Percentiles rank a stretch among this genome's conserved stretches.
These are phyloP conservation scores for Heracleum sosnowskyi DNA, from an alignment of 129 eudicot genomes.

Conservation along the genomic window DNA sequence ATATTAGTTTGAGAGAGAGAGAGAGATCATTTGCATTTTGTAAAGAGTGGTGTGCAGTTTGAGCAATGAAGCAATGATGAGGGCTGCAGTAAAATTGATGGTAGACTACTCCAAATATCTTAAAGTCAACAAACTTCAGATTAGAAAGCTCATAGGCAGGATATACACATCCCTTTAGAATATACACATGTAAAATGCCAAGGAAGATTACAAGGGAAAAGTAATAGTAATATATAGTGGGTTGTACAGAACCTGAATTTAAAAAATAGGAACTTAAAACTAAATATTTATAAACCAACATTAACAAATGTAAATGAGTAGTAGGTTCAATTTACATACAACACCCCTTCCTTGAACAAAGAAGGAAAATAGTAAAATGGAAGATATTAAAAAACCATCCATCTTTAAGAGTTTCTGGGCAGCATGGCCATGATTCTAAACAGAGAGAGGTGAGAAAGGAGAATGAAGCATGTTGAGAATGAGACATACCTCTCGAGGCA, in stretches of 20 bases:
- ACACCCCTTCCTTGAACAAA: not conserved
- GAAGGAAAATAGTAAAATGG: not conserved
- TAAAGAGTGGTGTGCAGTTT: conserved; percentile 23
- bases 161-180: conserved; percentile 13
- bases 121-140: conserved; percentile 25
- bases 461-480: not conserved
- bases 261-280: not conserved
- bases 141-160: conserved; percentile 18
- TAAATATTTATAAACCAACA: conserved; percentile 11
- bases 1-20: not conserved
- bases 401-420: conserved; percentile 27
- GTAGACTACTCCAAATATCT: conserved; percentile 19
- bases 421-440: conserved; percentile 6
- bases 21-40: conserved; percentile 14
- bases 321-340: conserved; percentile 27
- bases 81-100: conserved; percentile 46
- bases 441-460: not conserved
- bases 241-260: conserved; percentile 19
- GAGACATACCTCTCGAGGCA: conserved; percentile 99
- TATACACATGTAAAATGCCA: conserved; percentile 41
- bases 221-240: conserved; percentile 3
- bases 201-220: conserved; percentile 41
- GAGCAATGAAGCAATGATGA: conserved; percentile 75
- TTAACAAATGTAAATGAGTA: conserved; percentile 23
- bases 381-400: conserved; percentile 8